Conservation (phyloP, 768 basidiomycete species). For the Tulasnella sp. region DNA sequence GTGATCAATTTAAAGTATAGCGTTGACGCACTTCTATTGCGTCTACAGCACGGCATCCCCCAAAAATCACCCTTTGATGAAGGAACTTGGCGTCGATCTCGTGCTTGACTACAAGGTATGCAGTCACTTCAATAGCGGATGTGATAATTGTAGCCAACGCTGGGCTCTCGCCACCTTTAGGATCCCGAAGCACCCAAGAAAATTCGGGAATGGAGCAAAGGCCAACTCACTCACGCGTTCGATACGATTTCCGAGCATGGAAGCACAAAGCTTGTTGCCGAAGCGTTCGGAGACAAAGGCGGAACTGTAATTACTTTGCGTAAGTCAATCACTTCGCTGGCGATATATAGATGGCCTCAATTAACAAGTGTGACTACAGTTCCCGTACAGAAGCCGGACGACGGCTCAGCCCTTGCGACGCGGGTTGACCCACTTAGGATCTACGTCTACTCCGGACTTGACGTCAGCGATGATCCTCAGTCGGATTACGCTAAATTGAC, state of each 20-base stretch:
- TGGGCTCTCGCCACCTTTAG: background rate
- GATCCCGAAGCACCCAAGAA: conserved; percentile 22
- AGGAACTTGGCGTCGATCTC: conserved; percentile 38
- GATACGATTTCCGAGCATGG: conserved; percentile 15
- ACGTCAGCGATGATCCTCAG: background rate
- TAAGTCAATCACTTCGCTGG: background rate
- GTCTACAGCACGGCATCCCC: conserved; percentile 34
- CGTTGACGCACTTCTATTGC: background rate
- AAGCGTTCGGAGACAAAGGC: conserved; percentile 9
- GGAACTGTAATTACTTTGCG: conserved; percentile 5
- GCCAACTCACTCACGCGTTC: background rate
- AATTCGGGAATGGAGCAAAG: conserved; percentile 22
- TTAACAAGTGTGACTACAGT: background rate
- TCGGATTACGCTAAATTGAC: background rate
- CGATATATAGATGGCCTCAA: no score
- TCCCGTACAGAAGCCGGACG: background rate
- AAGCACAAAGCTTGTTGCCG: background rate
- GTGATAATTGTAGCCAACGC: background rate
- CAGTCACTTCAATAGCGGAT: background rate
- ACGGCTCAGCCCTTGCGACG: background rate
- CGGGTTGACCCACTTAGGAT: background rate
- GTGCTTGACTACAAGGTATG: conserved; percentile 34
- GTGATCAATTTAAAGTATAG: no score
- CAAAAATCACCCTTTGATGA: conserved; percentile 34
- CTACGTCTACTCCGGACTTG: background rate